phyloP scores from a whole-genome alignment of 202 grass and related monocot genomes.

The Panicum hallii region DNA sequence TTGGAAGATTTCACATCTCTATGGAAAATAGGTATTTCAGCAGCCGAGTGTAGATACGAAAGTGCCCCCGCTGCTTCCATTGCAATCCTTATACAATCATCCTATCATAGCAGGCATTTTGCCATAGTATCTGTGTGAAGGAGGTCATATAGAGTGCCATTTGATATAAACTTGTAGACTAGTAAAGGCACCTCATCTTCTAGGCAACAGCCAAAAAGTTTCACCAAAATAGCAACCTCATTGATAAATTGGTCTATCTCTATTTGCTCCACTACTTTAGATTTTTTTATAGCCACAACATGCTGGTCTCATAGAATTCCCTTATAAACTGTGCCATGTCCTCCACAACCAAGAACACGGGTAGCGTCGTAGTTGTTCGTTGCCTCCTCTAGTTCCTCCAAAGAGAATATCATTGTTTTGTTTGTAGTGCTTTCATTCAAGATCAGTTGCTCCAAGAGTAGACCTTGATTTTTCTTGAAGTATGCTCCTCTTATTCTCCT shows the following conservation, averaged over 20 bases:
- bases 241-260: conserved; percentile 53
- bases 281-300: conserved; percentile 41
- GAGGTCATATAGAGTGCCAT: conserved; percentile 36
- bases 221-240: conserved; percentile 6
- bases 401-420: conserved; percentile 38
- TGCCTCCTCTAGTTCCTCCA: conserved; percentile 35
- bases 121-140: background rate
- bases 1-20: conserved; percentile 51
- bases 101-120: conserved; percentile 29
- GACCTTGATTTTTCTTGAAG: conserved; percentile 52
- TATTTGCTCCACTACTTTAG: conserved; percentile 6
- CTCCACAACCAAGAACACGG: conserved; percentile 40
- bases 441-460: conserved; percentile 44
- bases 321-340: conserved; percentile 46
- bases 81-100: conserved; percentile 32
- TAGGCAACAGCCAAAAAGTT: conserved; percentile 42
- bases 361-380: conserved; percentile 34
- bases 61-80: conserved; percentile 13
- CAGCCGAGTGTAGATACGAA: conserved; percentile 33
- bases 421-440: background rate
- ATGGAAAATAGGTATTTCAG: conserved; percentile 42
- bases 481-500: conserved; percentile 32
- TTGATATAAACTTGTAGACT: conserved; percentile 46
- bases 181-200: conserved; percentile 32
- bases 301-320: conserved; percentile 18